Percentiles rank a stretch among this genome's conserved stretches.
Evolutionary conservation across 345 rosid species (phyloP).

Genomic region (Salix suchowensis): DNA sequence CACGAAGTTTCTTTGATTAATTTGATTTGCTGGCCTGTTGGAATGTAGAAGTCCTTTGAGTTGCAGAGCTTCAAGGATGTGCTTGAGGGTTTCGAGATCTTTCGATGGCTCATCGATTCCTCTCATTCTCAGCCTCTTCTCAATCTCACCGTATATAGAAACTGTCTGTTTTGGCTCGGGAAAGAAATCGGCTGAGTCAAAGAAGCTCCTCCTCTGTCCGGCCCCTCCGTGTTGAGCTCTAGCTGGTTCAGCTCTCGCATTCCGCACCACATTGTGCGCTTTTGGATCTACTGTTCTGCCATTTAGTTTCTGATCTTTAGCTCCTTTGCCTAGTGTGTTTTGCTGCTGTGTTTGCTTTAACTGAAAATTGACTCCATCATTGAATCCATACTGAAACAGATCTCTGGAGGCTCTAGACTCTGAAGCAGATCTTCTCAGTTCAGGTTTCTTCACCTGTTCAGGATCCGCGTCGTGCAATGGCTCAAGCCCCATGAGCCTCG

Average conservation of each 20-base stretch:
- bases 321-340: conserved; percentile 26
- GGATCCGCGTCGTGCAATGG: conserved; percentile 50
- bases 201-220: conserved; percentile 53
- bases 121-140: conserved; percentile 55
- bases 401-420: conserved; percentile 77
- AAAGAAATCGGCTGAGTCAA: conserved; percentile 75
- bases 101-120: conserved; percentile 68
- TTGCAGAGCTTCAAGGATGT: conserved; percentile 77
- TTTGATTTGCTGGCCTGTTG: conserved; percentile 28
- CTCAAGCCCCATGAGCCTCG: conserved; percentile 91
- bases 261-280: conserved; percentile 22
- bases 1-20: conserved; percentile 37
- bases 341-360: conserved; percentile 30
- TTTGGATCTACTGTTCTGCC: conserved; percentile 26
- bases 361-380: conserved; percentile 48
- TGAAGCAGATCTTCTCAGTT: conserved; percentile 89
- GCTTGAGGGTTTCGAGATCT: conserved; percentile 86
- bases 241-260: conserved; percentile 39
- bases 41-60: conserved; percentile 91
- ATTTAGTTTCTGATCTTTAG: conserved; percentile 14
- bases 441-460: conserved; percentile 40
- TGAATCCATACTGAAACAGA: conserved; percentile 45
- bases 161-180: conserved; percentile 59
- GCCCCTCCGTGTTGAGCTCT: conserved; percentile 35
- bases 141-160: conserved; percentile 53